Evolutionary conservation across 495 filamentous ascomycete genomes (phyloP), one percentile per base, ranked within the genome.

Genomic region (Aeminium ludgeri): DNA sequence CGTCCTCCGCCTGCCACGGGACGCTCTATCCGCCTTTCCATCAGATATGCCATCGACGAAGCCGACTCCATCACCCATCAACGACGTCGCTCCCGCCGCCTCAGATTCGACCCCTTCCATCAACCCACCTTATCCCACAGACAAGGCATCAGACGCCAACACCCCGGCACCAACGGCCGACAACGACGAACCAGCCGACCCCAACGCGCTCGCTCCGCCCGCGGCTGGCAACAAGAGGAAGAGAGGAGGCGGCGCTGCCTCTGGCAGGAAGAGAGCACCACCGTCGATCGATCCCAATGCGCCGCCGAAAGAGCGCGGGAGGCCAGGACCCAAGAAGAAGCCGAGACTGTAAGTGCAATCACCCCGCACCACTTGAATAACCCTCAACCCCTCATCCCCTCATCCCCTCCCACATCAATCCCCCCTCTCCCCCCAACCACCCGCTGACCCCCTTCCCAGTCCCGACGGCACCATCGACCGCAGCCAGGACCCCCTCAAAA

Each of bases 251-350:
- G 65, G 66, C 15, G 69, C 75, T 50, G 69, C 64, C 29, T 65
- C 64, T 32, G 72, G 80, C 47, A 57, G 66, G 6, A 51, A 64
- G 11, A 64, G 75, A 19, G 84, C 82, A 61, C 67, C 75, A 28
- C 48, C 48, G 11, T 33, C 38, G 15, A 51, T 51, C n/a, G 43
- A 51, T 30, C 48, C 48, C 4, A 36, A 51, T 30, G 43, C 33
- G 1, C 44, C 48, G 3, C 41, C 43, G 20, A 34, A 40, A 10
- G 48, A 51, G 31, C 64, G 80, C 48, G 80, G 82, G 41, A 86
- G 93, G 65, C 86, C 89, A 6, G 85, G 85, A 13, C 85, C 87
- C 0, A 96, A 95, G 71, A 95, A 93, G 72, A 86, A 87, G 61
- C 76, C 80, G 50, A 75, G 74, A 70, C 62, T 92, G 89, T 97